Base-by-base conservation (phyloP, 108 stramenopile species). In the Pseudonitzschia multiseries region DNA sequence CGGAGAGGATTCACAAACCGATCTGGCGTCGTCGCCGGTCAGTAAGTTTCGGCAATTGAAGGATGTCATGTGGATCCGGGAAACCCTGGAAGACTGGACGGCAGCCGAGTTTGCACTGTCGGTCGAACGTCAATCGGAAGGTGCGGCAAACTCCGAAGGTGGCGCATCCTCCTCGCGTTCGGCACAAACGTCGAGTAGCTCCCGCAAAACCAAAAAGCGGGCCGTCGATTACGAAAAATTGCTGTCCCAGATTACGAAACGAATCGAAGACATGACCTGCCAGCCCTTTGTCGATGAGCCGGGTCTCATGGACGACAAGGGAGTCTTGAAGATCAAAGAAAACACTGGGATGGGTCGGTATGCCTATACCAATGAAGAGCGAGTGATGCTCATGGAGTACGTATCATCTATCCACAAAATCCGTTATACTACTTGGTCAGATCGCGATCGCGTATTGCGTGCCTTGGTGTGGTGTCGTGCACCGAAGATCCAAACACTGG, bases 41-140 rank as follows among this genome's bases (percentile, higher is more conserved):
- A 72, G 77, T 75, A 87, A 85, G 69, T 85, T 95, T 40, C 86
- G 87, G 50, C 75, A 78, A 62, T 80, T 95, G 69, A 89, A 91
- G 71, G 95, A 96, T 73, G 73, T 89, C 24, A 92, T 96, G 90
- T 96, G 95, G 95, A 78, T 92, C 1, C 87, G 91, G 18, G 92
- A 93, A 76, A 77, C 89, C 12, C 74, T 91, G 28, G 92, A 96
- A 71, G 92, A 93, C 74, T 69, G 93, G 64, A 93, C 95, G 51
- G 84, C 90, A 0, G 90, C 92, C n/a, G 94, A 96, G 78, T 93
- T 96, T 76, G 90, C 91, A 41, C 79, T 75, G 32, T 81, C 81
- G 31, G 75, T 96, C 17, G 88, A 88, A 51, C 70, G 79, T 22
- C 26, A 42, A 42, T 57, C 53, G 42, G 73, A 66, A 24, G 66